Evolutionary conservation across 1,284 basidiomycete genomes (phyloP), one percentile per base, ranked within the genome.

Genomic region (Earliella scabrosa): DNA sequence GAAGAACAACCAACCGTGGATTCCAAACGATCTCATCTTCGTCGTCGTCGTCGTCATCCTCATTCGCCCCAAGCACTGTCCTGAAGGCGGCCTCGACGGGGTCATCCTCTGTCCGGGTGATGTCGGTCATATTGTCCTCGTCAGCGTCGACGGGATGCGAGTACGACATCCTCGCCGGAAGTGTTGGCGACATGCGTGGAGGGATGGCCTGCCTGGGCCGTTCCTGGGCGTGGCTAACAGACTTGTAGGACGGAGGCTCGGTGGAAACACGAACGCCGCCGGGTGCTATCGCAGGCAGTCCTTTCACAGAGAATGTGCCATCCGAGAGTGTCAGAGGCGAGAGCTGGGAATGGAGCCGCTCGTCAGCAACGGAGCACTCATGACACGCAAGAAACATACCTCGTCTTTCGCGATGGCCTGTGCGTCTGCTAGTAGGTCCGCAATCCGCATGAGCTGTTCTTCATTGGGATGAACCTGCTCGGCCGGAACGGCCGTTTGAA

Each of bases 381-480:
- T 9, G 4, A 4, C 5, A 16, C 11, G 3, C 40, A 13, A 44
- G 3, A 18, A 11, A 58, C 56, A 13, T 51, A 88, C 90, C 72
- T 85, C 80, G 46, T 82, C 73, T 45, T 78, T 77, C 13, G 81
- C 82, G n/a, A 95, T 69, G 9, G 75, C 73, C 59, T 78, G 82
- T 1, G 89, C 90, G 66, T 98, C 95, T 24, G 81, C 77, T 50
- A 96, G 77, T 45, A 98, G 75, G 71, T 98, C 96, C 29, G 85
- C 81, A 51, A 98, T 92, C 56, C 97, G 83, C 93, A 97, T 97
- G 45, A 98, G 76, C 66, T 96, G 92, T 76, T 96, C 94, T 64
- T 94, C 95, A 64, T 97, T 98, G 2, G 96, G 96, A 75, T 97
- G 96, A 8, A 90, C 87, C 52, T 85, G 82, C 52, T 85, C 82